These are phyloP conservation scores for Sanghuangporus weigelae DNA, from an alignment of 1,284 basidiomycete species.

Conservation along the genomic window DNA sequence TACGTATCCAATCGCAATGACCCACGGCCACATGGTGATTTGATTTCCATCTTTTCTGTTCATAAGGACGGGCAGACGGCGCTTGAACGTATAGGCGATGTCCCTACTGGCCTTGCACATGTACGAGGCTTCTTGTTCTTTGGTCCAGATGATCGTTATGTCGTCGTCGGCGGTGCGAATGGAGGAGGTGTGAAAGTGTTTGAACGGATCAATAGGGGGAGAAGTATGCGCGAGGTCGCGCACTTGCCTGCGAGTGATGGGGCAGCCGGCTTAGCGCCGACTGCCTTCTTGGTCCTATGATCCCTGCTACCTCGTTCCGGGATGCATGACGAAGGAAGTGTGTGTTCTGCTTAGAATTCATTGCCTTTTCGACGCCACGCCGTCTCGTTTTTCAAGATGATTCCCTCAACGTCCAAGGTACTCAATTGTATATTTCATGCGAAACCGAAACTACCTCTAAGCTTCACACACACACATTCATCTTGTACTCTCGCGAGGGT, in stretches of 20 bases:
- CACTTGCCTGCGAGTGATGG: constrained; percentile 1
- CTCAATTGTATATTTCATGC: too few relatives aligned
- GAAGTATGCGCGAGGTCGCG: neutral
- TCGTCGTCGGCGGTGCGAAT: constrained; percentile 27
- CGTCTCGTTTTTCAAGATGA: too few relatives aligned
- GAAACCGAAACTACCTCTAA: too few relatives aligned
- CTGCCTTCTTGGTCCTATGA: neutral
- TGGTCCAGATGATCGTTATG: constrained; percentile 24
- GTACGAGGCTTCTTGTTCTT: constrained; percentile 28
- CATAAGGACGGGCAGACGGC: constrained; percentile 5
- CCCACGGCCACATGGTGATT: constrained; percentile 54
- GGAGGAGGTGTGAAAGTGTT: constrained; percentile 31
- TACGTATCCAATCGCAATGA: constrained; percentile 64
- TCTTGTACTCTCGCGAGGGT: too few relatives aligned
- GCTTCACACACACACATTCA: too few relatives aligned
- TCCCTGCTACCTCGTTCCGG: neutral
- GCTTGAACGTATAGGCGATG: constrained; percentile 22
- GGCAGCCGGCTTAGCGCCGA: neutral
- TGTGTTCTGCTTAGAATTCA: too few relatives aligned
- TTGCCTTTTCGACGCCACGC: too few relatives aligned
- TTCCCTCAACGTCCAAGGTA: too few relatives aligned
- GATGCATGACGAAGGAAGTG: neutral
- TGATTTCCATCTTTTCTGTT: constrained; percentile 48
- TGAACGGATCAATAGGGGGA: constrained; percentile 22
- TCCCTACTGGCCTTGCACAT: constrained; percentile 29